Evolutionary conservation across 192 early-diverging fungal species (phyloP), one percentile per base, ranked within the genome.

Genomic region (Backusella psychrophila): DNA sequence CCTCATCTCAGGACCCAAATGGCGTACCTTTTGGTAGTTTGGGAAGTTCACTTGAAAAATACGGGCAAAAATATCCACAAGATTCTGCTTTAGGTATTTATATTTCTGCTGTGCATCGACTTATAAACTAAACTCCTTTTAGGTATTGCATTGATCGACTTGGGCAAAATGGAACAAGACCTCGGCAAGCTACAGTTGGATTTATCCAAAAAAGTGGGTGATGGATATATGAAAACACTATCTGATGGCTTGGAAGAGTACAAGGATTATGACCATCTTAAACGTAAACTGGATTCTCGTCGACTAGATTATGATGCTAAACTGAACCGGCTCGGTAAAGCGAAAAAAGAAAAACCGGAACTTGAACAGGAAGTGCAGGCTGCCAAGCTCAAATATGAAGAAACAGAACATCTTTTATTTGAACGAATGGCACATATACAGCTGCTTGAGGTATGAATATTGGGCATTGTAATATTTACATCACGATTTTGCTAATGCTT

Each of bases 231-330:
- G 8, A 71, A 72, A 23, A 74, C 69, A 14, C 46, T 93, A 68
- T 81, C 84, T 0, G 80, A 80, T 56, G 84, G 81, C 17, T 67
- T 87, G 36, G 83, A 85, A 66, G 83, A 80, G 42, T 85, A 87
- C 46, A 89, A 87, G 34, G 66, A 85, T 75, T 86, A 85, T 44
- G 81, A 91, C 69, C 70, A 85, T 21, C 75, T 96, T 72, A 91
- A 96, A 77, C 93, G 89, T 79, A 98, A 98, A 83, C 86, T 97
- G 7, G 94, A 96, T 66, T 90, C 93, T 72, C 87, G 96, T 53
- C 89, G 98, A 67, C 83, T 94, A 63, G 96, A 99, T 71, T 97
- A 96, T 84, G 98, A 99, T 83, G 90, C 93, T 44, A 98, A 96
- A 83, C 80, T 93, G 31, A 89, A 89, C 83, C 94, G 94, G 81